Conservation (phyloP, 106 monocot genomes). For the Agapanthus africanus region DNA sequence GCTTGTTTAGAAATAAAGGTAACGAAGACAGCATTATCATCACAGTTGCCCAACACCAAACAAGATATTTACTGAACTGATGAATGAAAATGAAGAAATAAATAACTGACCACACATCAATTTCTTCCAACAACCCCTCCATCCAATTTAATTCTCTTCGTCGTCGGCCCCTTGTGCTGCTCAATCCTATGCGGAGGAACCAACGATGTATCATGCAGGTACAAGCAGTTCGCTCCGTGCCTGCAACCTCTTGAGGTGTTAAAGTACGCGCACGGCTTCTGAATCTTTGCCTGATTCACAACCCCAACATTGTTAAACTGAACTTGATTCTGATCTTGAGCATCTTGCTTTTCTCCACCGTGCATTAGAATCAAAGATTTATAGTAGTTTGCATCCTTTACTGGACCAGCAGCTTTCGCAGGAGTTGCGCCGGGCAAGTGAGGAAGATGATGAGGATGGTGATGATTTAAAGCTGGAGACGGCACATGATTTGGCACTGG, state of each 20-base stretch:
- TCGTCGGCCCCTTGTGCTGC: conserved; percentile 13
- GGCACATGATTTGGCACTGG: not conserved
- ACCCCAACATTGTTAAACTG: conserved; percentile 9
- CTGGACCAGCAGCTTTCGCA: not conserved
- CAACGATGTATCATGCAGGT: conserved; percentile 47
- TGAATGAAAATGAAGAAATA: too few species aligned
- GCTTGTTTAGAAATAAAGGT: too few species aligned
- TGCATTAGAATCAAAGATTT: conserved; percentile 72
- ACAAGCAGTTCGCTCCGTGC: conserved; percentile 61
- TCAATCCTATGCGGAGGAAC: conserved; percentile 8
- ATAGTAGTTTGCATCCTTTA: conserved; percentile 48
- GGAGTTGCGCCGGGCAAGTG: not conserved
- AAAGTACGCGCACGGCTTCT: conserved; percentile 62
- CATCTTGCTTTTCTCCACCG: conserved; percentile 50
- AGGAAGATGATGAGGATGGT: not conserved
- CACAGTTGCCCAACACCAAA: too few species aligned
- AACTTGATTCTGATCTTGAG: conserved; percentile 8
- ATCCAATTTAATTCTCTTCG: conserved; percentile 70
- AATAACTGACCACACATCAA: too few species aligned
- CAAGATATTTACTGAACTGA: too few species aligned
- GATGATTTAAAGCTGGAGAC: conserved; percentile 1
- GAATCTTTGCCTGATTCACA: conserved; percentile 18
- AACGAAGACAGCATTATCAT: too few species aligned
- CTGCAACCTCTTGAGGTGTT: conserved; percentile 69
- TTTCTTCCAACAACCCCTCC: conserved; percentile 30